A percentile compares a stretch with the other conserved stretches of the same genome.
phyloP scores from a whole-genome alignment of 73 alveolate genomes.

The Tetrahymena elliotti region DNA sequence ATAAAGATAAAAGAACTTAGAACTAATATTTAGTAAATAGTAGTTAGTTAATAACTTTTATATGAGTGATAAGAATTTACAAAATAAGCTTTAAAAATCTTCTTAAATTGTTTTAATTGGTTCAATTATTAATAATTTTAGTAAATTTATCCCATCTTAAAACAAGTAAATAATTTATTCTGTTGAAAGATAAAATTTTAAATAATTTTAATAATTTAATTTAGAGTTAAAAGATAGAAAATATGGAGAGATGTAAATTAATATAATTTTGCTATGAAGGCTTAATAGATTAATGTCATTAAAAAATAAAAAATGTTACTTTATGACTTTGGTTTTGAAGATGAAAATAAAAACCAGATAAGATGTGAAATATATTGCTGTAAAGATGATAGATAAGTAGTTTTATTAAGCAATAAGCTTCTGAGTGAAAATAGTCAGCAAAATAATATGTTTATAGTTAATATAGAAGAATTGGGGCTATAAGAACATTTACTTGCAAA shows the following conservation, averaged over 20 bases:
- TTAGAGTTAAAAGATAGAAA: background rate
- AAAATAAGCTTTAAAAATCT: background rate
- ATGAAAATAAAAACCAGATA: background rate
- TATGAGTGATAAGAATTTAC: background rate
- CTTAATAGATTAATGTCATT: background rate
- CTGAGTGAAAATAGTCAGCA: background rate
- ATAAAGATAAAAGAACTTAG: background rate
- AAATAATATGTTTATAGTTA: background rate
- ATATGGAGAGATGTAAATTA: background rate
- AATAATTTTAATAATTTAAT: too few species aligned
- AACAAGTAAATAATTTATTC: background rate
- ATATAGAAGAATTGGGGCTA: background rate
- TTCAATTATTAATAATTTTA: background rate
- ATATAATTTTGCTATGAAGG: background rate
- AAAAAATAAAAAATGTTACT: background rate
- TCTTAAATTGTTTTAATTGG: background rate
- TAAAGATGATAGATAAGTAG: background rate
- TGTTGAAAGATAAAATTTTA: too few species aligned
- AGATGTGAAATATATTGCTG: background rate
- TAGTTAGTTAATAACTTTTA: background rate
- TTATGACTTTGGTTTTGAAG: background rate
- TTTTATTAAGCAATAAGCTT: background rate
- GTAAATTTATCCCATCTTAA: background rate
- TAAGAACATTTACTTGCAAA: background rate
- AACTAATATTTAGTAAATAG: background rate